Evolutionary conservation across 75 land plant genomes (phyloP), one percentile per base, ranked within the genome.

Genomic region (Sequoiadendron giganteum): DNA sequence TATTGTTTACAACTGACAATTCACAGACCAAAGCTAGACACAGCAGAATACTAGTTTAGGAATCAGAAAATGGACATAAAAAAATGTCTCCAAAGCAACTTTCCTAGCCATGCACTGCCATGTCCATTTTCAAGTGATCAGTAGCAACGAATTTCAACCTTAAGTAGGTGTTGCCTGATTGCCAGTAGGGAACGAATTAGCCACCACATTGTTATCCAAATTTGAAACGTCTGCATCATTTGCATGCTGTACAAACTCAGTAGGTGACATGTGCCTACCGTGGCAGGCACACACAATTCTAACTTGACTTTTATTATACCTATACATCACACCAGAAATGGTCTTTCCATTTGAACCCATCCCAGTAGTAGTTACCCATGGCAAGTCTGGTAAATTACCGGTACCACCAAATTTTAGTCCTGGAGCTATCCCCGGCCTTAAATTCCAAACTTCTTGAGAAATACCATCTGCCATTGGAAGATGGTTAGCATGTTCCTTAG

Each of bases 241-340:
- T 19, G 97, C 99, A 93, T 98, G 99, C 49, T 92, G 93, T 49
- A 95, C 90, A 85, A 98, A 98, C 88, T 98, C 99, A 73, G 91
- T 93, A 13, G 99, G 95, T 21, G 97, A 90, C 96, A 98, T 92
- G 90, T 98, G 99, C 34, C 91, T 40, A 1, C 99, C 99, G 90
- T 98, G 99, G 90, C 99, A 98, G 73, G 99, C 99, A 92, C 99
- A 98, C 21, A 98, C 99, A 72, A 98, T 97, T 85, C 86, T 94
- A 56, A 98, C 91, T 84, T 95, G 94, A 58, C 89, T 93, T 86
- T 90, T 78, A 47, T 90, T 93, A 84, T 85, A 92, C 88, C 90
- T 92, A 86, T 96, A 98, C 32, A 97, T 92, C 43, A 95, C 99
- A 84, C 99, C 99, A 52, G 94, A 94, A 42, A 97, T 95, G 28